Conservation (phyloP, 129 eudicot species). For the Artemisia annua region DNA sequence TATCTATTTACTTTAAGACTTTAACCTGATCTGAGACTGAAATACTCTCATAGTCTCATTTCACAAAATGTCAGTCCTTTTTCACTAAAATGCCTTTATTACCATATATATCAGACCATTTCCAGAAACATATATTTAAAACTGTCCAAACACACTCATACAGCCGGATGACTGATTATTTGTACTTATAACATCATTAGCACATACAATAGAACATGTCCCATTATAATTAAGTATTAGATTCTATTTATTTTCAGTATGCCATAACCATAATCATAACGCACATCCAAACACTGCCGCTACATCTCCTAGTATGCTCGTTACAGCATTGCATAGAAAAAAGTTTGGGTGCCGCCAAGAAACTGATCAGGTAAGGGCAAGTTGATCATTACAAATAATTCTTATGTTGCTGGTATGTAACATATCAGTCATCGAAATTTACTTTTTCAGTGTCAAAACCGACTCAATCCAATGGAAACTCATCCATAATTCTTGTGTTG, state of each 20-base stretch:
- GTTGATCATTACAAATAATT: background rate
- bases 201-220: background rate
- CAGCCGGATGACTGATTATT: background rate
- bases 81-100: background rate
- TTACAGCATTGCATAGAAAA: too few species aligned
- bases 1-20: background rate
- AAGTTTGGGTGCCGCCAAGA: too few species aligned
- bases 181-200: background rate
- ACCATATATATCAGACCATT: too few species aligned
- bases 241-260: too few species aligned
- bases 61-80: background rate
- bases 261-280: too few species aligned
- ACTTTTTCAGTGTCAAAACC: background rate
- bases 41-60: background rate
- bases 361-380: background rate
- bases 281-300: too few species aligned
- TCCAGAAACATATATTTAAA: background rate
- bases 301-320: too few species aligned
- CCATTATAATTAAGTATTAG: too few species aligned
- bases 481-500: too few species aligned
- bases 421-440: background rate
- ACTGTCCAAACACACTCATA: background rate
- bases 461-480: background rate
- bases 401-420: background rate
- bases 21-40: background rate